Base-by-base conservation (phyloP, 352 stramenopile species). In the Phytophthora nicotianae region DNA sequence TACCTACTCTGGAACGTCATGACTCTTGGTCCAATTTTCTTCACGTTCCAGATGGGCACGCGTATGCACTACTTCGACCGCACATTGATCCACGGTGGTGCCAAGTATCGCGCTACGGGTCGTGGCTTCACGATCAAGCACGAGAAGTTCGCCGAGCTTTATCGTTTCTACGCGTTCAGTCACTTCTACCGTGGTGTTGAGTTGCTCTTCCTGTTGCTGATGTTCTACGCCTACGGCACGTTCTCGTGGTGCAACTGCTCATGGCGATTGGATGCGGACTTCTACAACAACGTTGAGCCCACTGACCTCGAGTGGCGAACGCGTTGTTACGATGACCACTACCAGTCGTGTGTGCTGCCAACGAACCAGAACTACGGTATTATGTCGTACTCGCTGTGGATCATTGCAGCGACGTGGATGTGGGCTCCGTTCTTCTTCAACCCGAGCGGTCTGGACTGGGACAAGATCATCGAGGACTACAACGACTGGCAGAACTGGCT, bases 11-110 rank as follows among this genome's bases (percentile, higher is more conserved):
- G 97, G 82, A 98, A 99, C 62, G 95, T 98, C 59, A 74, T 98
- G 32, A 99, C 96, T 40, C 93, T 98, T n/a, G 97, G 97, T 43
- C 97, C 97, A n/a, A 81, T 99, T 32, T 98, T 99, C 79, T 99
- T 99, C 68, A 99, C 98, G 65, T 99, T 99, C 82, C 97, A 99
- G 71, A 99, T 99, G 81, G 97, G 98, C 56, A 99, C 97, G 14
- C 97, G 98, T 73, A 98, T 97, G 69, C 91, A 98, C 75, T 99
- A 99, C 83, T 99, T 99, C 74, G 92, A 98, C 43, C 96, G 98
- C 59, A 99, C 97, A 17, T 86, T 99, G 68, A 86, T 99, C 40
- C 96, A 98, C 59, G 97, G 97, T 59, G 97, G 97, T 62, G 97
- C 97, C 4, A 99, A 98, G 77, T 99, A 99, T 74, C 90, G 96